These are phyloP conservation scores for Trichoderma asperelloides DNA, from an alignment of 495 filamentous ascomycete genomes.

Conservation along the genomic window DNA sequence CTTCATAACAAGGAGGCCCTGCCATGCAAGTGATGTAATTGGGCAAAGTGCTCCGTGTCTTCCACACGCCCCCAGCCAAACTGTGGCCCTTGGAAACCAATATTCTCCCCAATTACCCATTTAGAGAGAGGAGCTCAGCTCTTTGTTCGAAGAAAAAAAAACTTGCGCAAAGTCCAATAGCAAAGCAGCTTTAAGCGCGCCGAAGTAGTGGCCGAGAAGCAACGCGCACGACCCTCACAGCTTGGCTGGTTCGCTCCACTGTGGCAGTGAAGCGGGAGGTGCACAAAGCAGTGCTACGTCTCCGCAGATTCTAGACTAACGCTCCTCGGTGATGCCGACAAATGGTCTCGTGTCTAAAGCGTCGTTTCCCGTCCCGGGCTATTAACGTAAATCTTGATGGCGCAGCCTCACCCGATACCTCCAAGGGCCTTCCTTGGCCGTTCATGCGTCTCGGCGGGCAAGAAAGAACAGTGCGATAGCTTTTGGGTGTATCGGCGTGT, in stretches of 20 bases:
- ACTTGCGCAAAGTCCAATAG: neutral
- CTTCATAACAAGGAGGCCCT: too few relatives aligned
- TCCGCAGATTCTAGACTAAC: neutral
- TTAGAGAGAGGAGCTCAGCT: neutral
- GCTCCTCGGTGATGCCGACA: neutral
- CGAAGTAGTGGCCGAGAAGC: neutral
- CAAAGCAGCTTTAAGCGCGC: neutral
- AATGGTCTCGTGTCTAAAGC: neutral
- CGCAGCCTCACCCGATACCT: neutral
- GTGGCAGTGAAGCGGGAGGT: neutral
- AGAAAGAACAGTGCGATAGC: neutral
- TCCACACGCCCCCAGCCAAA: too few relatives aligned
- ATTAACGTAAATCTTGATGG: neutral
- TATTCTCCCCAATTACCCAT: too few relatives aligned
- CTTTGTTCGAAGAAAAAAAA: neutral
- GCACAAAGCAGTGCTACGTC: neutral
- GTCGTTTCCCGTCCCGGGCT: neutral
- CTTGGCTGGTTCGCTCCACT: constrained; percentile 2
- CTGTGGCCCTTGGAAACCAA: too few relatives aligned
- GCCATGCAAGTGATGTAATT: too few relatives aligned
- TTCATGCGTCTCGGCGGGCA: neutral
- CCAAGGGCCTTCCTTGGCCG: neutral
- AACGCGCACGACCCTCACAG: neutral
- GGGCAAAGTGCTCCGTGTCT: too few relatives aligned
- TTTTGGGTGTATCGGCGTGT: neutral